phyloP scores from a whole-genome alignment of 345 rosid genomes.

The Boechera retrofracta region DNA sequence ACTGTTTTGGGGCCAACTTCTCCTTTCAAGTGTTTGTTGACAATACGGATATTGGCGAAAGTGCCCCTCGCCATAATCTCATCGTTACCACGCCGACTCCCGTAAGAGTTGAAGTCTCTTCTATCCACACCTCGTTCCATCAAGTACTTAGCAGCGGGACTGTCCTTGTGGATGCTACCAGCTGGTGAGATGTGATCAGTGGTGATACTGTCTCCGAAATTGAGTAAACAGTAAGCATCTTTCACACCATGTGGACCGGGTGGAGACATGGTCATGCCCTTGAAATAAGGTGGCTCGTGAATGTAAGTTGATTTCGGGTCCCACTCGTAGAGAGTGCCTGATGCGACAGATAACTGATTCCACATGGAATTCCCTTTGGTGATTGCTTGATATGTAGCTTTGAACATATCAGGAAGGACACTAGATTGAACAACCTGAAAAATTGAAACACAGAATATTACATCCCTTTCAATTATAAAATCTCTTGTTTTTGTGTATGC shows the following conservation, averaged over 20 bases:
- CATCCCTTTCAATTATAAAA: neutral
- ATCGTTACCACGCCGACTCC: conserved; percentile 9
- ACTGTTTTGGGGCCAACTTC: conserved; percentile 8
- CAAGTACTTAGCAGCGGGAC: conserved; percentile 6
- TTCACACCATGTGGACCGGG: conserved; percentile 15
- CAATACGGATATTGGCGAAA: conserved; percentile 4
- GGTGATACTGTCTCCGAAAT: conserved; percentile 9
- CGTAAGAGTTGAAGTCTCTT: conserved; percentile 3
- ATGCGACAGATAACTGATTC: conserved; percentile 3
- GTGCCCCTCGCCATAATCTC: conserved; percentile 6
- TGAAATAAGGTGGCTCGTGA: conserved; percentile 3
- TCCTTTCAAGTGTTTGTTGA: conserved; percentile 7
- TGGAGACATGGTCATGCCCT: conserved; percentile 6
- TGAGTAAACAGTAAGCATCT: conserved; percentile 1
- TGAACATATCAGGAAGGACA: conserved; percentile 6
- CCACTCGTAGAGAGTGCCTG: conserved; percentile 7
- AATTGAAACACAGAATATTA: neutral
- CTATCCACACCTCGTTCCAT: conserved; percentile 14
- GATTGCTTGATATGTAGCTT: conserved; percentile 4
- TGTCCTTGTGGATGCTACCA: conserved; percentile 14
- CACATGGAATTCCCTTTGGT: conserved; percentile 3
- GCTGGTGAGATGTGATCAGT: conserved; percentile 11
- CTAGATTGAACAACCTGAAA: conserved; percentile 5
- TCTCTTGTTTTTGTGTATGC: neutral
- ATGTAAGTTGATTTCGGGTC: conserved; percentile 9